phyloP scores from a whole-genome alignment of 108 stramenopile species.

The Cylindrotheca fusiformis region DNA sequence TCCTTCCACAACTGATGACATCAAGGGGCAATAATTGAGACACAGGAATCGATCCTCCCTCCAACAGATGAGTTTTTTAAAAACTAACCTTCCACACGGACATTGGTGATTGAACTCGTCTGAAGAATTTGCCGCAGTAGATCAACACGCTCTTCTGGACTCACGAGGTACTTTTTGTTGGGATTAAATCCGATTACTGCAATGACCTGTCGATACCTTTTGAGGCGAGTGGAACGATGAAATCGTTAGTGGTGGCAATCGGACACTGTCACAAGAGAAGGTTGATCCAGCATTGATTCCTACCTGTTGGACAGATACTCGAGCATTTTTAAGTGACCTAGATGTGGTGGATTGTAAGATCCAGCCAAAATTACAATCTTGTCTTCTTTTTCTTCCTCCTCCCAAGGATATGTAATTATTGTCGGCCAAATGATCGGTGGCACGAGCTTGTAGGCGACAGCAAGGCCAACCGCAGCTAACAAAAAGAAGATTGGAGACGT shows the following conservation, averaged over 20 bases:
- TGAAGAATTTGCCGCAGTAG: conserved; percentile 40
- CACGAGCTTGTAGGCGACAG: conserved; percentile 4
- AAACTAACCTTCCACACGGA: conserved; percentile 59
- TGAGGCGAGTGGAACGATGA: neutral
- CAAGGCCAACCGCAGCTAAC: neutral
- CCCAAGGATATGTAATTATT: conserved; percentile 36
- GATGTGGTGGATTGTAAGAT: conserved; percentile 86
- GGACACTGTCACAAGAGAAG: neutral
- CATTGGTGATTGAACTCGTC: conserved; percentile 34
- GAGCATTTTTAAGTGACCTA: conserved; percentile 80
- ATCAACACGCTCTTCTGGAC: conserved; percentile 60
- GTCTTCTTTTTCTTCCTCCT: conserved; percentile 20
- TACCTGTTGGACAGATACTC: conserved; percentile 64
- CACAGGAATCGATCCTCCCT: neutral
- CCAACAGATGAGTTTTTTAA: neutral
- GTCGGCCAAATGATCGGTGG: conserved; percentile 25
- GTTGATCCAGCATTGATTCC: conserved; percentile 3
- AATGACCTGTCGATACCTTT: conserved; percentile 65
- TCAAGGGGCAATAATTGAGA: conserved; percentile 9
- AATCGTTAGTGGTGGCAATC: neutral
- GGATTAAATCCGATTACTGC: conserved; percentile 81
- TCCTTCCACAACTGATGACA: conserved; percentile 54
- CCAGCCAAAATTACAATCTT: conserved; percentile 74
- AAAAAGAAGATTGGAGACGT: neutral
- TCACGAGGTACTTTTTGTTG: conserved; percentile 69